These are phyloP conservation scores for Globisporangium ultimum DNA, from an alignment of 352 stramenopile genomes.

Conservation along the genomic window DNA sequence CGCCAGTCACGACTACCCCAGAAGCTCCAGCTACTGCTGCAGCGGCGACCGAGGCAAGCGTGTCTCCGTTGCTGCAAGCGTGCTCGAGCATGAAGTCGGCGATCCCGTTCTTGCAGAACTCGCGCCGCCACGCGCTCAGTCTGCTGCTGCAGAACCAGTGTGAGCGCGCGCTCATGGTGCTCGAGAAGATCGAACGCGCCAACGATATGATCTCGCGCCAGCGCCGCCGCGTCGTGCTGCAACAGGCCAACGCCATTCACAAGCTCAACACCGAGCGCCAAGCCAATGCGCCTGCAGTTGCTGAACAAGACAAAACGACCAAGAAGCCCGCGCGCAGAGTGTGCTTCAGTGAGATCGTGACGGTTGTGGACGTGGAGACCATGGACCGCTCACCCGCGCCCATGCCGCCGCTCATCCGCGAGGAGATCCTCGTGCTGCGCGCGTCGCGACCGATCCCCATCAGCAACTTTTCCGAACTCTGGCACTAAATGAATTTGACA, in stretches of 20 bases:
- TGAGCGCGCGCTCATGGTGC: slow-evolving; percentile 62
- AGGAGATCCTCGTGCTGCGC: slow-evolving; percentile 78
- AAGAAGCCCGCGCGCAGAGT: slow-evolving; percentile 30
- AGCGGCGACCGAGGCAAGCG: slow-evolving; percentile 13
- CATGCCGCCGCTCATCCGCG: slow-evolving; percentile 63
- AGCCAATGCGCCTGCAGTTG: no score
- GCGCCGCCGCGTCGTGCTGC: slow-evolving; percentile 53
- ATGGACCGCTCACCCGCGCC: slow-evolving; percentile 55
- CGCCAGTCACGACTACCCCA: neutral
- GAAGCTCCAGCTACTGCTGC: neutral
- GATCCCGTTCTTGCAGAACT: slow-evolving; percentile 76
- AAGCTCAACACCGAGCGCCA: slow-evolving; percentile 19
- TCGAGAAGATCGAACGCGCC: slow-evolving; percentile 80
- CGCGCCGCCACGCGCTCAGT: slow-evolving; percentile 60
- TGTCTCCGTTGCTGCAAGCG: slow-evolving; percentile 43
- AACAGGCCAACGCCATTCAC: slow-evolving; percentile 50
- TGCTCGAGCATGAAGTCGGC: slow-evolving; percentile 61
- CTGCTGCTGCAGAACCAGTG: slow-evolving; percentile 74
- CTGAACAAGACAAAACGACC: no score
- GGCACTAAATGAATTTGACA: slow-evolving; percentile 29
- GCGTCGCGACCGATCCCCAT: slow-evolving; percentile 67
- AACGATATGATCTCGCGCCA: slow-evolving; percentile 77
- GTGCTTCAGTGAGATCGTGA: slow-evolving; percentile 59
- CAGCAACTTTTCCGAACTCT: slow-evolving; percentile 80
- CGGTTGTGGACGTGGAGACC: slow-evolving; percentile 32